These are phyloP conservation scores for Mucor ambiguus DNA, from an alignment of 371 early-diverging fungal species.

Conservation along the genomic window DNA sequence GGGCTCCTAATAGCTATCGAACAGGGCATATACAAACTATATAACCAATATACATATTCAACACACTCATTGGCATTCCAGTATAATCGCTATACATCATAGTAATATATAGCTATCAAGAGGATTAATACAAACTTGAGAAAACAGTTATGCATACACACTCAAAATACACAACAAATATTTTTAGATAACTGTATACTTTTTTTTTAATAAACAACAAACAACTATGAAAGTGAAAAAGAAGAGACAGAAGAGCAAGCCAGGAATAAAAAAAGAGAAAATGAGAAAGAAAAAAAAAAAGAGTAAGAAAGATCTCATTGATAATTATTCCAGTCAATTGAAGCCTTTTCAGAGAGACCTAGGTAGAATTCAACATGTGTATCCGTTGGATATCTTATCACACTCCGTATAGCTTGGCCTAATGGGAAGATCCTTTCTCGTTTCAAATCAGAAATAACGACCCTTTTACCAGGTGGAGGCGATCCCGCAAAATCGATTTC, in stretches of 20 bases:
- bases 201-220: neutral
- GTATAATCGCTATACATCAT: no score
- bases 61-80: no score
- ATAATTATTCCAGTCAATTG: conserved; percentile 46
- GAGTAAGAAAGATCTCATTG: neutral
- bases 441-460: conserved; percentile 44
- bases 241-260: neutral
- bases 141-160: neutral
- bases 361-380: conserved; percentile 48
- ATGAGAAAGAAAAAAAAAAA: neutral
- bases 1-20: no score
- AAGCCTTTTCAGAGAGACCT: conserved; percentile 41
- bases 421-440: conserved; percentile 46
- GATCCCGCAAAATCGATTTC: conserved; percentile 47
- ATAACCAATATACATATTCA: no score
- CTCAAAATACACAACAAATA: neutral
- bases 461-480: conserved; percentile 50
- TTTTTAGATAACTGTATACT: neutral
- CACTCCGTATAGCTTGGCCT: conserved; percentile 47
- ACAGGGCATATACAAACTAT: no score
- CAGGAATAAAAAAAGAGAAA: neutral
- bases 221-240: neutral
- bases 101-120: no score
- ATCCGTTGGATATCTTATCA: conserved; percentile 33
- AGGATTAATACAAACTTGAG: neutral